A percentile compares a stretch with the other conserved stretches of the same genome.
These are phyloP conservation scores for Globisporangium spinosum DNA, from an alignment of 352 stramenopile species.

Conservation along the genomic window DNA sequence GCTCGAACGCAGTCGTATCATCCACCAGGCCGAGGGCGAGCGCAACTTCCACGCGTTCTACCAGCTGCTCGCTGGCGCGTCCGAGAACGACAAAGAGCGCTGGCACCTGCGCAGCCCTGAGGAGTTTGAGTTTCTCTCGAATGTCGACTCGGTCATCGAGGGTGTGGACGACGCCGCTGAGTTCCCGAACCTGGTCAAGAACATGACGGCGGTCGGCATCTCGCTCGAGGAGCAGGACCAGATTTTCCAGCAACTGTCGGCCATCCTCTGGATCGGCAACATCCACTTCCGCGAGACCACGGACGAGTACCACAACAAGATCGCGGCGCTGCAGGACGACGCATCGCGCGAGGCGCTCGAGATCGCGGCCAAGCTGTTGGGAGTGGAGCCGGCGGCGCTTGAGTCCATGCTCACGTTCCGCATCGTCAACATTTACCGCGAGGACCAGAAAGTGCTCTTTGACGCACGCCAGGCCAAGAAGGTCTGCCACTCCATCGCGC, in stretches of 20 bases:
- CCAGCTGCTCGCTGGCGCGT: slow-evolving; percentile 82
- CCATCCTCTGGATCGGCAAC: slow-evolving; percentile 85
- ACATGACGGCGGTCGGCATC: slow-evolving; percentile 72
- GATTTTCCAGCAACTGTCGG: slow-evolving; percentile 77
- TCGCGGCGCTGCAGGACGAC: slow-evolving; percentile 55
- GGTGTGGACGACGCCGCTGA: slow-evolving; percentile 74
- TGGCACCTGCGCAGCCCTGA: slow-evolving; percentile 53
- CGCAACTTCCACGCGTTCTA: slow-evolving; percentile 95
- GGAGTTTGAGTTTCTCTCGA: slow-evolving; percentile 66
- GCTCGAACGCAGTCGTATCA: slow-evolving; percentile 90
- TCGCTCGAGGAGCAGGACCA: slow-evolving; percentile 58
- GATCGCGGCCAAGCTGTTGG: slow-evolving; percentile 57
- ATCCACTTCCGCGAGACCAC: slow-evolving; percentile 73
- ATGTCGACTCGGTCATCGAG: slow-evolving; percentile 65
- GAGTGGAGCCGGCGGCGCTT: slow-evolving; percentile 56
- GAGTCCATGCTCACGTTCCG: slow-evolving; percentile 75
- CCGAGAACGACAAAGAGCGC: slow-evolving; percentile 37
- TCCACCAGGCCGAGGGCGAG: slow-evolving; percentile 82
- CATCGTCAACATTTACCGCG: slow-evolving; percentile 75
- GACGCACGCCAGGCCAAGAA: slow-evolving; percentile 76
- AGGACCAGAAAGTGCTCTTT: slow-evolving; percentile 76
- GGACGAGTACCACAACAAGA: slow-evolving; percentile 73
- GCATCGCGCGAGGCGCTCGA: slow-evolving; percentile 48
- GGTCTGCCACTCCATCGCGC: slow-evolving; percentile 81
- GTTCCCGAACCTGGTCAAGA: slow-evolving; percentile 51